Conservation (phyloP, 1,139 yeast genomes). For the Candida smagusa region DNA sequence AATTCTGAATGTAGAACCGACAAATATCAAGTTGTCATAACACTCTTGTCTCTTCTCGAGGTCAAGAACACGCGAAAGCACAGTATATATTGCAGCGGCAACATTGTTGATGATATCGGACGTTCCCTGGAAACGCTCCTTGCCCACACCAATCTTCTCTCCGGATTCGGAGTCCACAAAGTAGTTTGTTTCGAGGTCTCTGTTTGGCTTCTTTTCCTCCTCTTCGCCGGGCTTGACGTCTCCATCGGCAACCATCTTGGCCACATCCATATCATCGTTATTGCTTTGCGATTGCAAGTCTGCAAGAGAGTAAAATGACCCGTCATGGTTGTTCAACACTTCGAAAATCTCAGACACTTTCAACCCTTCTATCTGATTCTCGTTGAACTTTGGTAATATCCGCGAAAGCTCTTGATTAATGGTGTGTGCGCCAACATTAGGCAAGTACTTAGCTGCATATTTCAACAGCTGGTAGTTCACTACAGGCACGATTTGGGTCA, state of each 20-base stretch:
- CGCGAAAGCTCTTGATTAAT: slow-evolving; percentile 54
- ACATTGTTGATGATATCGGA: slow-evolving; percentile 54
- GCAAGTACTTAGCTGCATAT: slow-evolving; percentile 49
- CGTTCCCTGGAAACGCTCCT: slow-evolving; percentile 82
- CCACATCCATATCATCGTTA: slow-evolving; percentile 79
- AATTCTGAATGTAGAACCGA: slow-evolving; percentile 74
- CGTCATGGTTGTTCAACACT: slow-evolving; percentile 57
- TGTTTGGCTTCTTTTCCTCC: slow-evolving; percentile 44
- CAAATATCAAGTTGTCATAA: slow-evolving; percentile 78
- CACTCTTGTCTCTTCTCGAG: slow-evolving; percentile 74
- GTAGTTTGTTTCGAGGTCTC: slow-evolving; percentile 61
- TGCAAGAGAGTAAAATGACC: slow-evolving; percentile 57
- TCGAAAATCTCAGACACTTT: slow-evolving; percentile 77
- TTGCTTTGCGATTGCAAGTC: slow-evolving; percentile 39
- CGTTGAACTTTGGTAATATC: slow-evolving; percentile 56
- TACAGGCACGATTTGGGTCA: slow-evolving; percentile 76
- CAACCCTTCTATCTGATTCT: slow-evolving; percentile 65
- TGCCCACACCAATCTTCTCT: slow-evolving; percentile 62
- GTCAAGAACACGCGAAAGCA: slow-evolving; percentile 59
- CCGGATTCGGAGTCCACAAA: slow-evolving; percentile 58
- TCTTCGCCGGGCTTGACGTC: slow-evolving; percentile 46
- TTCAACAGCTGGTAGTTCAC: slow-evolving; percentile 63
- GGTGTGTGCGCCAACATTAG: slow-evolving; percentile 55
- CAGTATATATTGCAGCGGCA: slow-evolving; percentile 51
- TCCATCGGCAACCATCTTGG: slow-evolving; percentile 80